Base-by-base conservation (phyloP, 352 stramenopile species). In the Aphanomyces cochlioides region DNA sequence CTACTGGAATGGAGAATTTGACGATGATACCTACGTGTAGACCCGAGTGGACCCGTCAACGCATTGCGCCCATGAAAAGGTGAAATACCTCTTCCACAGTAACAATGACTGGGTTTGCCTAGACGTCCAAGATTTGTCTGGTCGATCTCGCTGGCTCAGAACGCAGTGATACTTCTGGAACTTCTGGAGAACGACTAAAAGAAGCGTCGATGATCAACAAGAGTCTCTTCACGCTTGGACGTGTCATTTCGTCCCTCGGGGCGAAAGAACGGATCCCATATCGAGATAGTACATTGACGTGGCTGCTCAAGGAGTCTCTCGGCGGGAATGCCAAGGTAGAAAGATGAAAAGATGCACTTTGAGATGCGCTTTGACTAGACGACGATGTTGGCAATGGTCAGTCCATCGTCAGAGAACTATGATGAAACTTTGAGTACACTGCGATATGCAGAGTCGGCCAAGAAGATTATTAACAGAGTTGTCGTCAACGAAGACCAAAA, bases 141-240 rank as follows among this genome's bases (percentile, higher is more conserved):
- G 90, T 96, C 48, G 88, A 95, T 71, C 66, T 96, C 7, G 88
- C 88, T 5, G 88, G 88, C 5, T 93, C 87, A 0, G 88, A 96
- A 67, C 83, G 88, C 40, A 87, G 85, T 0, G 87, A 92, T 45
- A 82, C 84, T 2, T 93, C 84, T 0, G 88, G 85, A 0, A 95
- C 90, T 10, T 92, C 79, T 37, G 90, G 90, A 5, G 88, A 97
- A 17, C 84, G 90, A 1, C 75, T 97, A 47, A 96, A 96, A 74
- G 90, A 97, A 77, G 90, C 90, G 12, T 85, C 87, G 6, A 97
- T 93, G 85, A 97, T 97, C 75, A 97, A 97, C 79, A 92, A 95
- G 69, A 96, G 88, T 21, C 79, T 97, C 53, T 93, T 87, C 36
- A 96, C 88, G 5, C 84, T 97, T 4, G 90, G 90, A 10, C 78